phyloP scores from a whole-genome alignment of 2,329 filamentous ascomycete genomes.

The Monosporascus sp. region DNA sequence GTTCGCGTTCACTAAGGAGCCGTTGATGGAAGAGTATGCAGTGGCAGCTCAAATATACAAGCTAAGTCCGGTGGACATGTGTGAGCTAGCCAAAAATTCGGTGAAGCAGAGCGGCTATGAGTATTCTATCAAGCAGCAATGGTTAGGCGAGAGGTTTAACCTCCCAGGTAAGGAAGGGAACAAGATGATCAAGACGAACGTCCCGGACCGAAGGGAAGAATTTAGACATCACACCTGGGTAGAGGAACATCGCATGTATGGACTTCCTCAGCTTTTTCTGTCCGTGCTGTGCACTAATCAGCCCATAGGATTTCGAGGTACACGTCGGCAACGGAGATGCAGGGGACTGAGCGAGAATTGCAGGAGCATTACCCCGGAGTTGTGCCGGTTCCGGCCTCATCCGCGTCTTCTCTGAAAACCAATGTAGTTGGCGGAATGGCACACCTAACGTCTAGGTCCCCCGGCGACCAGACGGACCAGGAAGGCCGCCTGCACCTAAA shows the following conservation, averaged over 20 bases:
- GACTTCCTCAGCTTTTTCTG: background rate
- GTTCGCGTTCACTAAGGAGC: slow-evolving; percentile 98
- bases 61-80: slow-evolving; percentile 95
- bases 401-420: slow-evolving; percentile 27
- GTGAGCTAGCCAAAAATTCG: slow-evolving; percentile 92
- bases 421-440: slow-evolving; percentile 22
- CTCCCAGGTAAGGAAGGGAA: slow-evolving; percentile 80
- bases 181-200: slow-evolving; percentile 91
- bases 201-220: slow-evolving; percentile 85
- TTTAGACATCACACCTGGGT: slow-evolving; percentile 83
- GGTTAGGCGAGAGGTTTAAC: slow-evolving; percentile 77
- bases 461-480: slow-evolving; percentile 15
- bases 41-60: slow-evolving; percentile 99
- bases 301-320: slow-evolving; percentile 20
- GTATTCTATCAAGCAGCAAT: slow-evolving; percentile 79
- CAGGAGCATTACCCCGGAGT: slow-evolving; percentile 15
- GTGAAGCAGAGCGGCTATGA: slow-evolving; percentile 95
- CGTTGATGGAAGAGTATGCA: slow-evolving; percentile 95
- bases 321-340: slow-evolving; percentile 19
- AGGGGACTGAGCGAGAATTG: slow-evolving; percentile 11
- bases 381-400: slow-evolving; percentile 17
- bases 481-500: background rate
- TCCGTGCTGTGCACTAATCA: slow-evolving; percentile 5
- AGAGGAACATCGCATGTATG: slow-evolving; percentile 78
- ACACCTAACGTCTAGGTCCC: slow-evolving; percentile 13